Evolutionary conservation across 441 rosid genomes (phyloP), one percentile per base, ranked within the genome.

Genomic region (Populus hybrid): DNA sequence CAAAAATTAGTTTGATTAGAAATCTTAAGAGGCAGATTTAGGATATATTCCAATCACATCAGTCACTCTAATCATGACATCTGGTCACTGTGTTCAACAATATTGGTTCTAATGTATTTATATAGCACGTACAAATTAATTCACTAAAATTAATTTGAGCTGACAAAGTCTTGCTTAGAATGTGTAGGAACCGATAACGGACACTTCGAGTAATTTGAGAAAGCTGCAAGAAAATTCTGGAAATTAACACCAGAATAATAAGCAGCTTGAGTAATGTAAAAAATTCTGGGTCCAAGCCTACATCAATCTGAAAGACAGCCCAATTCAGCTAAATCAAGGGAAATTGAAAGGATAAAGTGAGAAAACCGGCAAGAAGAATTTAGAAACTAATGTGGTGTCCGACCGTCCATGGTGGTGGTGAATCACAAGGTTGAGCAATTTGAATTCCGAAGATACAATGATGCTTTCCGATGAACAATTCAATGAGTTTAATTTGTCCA

Each of bases 391-490:
- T 72, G 32, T 2, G 50, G 24, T 28, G 16, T 11, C 32, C 12
- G 65, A 34, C 72, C 59, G 9, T 46, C 21, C 66, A 46, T 75
- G 73, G 87, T 83, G 83, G 86, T 67, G 30, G 75, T 7, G 42
- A 14, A 38, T 46, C 4, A 42, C 11, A 28, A 46, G 8, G 2
- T 5, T 38, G 9, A 6, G 35, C 40, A 68, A 5, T 61, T 2
- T 10, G 7, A 26, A 24, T 70, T 70, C 57, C 24, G 18, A 24
- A 40, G 26, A 4, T 36, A 73, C 14, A 63, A 77, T 77, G 42
- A 77, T 77, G 46, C 19, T 36, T 35, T 26, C 36, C 24, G 7
- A 70, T 34, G 63, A 63, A 61, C 38, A 35, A 46, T 46, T 18
- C 8, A 70, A 46, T 61, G 53, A 70, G 21, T 78, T 73, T 21